Evolutionary conservation across 352 stramenopile genomes (phyloP).

Genomic region (Pythium myriotylum): DNA sequence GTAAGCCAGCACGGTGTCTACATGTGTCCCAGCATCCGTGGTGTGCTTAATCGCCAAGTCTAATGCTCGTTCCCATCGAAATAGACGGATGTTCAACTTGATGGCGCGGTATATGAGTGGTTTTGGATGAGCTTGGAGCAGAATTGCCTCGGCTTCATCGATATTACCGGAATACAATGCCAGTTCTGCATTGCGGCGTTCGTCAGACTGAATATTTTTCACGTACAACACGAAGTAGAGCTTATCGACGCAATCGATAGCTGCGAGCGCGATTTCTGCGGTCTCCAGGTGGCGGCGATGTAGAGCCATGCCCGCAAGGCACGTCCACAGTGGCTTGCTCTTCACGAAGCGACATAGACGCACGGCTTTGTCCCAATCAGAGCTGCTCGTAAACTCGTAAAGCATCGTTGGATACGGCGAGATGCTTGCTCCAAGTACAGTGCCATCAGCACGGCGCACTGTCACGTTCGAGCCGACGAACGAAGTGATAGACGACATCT

Average conservation of each 20-base stretch:
- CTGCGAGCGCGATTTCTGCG: conserved; percentile 91
- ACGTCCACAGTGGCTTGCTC: conserved; percentile 89
- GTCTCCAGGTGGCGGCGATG: conserved; percentile 88
- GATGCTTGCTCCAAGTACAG: conserved; percentile 77
- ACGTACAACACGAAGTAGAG: conserved; percentile 92
- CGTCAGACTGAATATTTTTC: conserved; percentile 81
- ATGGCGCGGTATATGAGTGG: conserved; percentile 92
- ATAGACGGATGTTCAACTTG: conserved; percentile 93
- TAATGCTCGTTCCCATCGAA: conserved; percentile 88
- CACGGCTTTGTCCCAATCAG: conserved; percentile 92
- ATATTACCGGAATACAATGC: conserved; percentile 82
- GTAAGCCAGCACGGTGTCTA: conserved; percentile 91
- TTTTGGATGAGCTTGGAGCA: conserved; percentile 88
- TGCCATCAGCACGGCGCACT: conserved; percentile 86
- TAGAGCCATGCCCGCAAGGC: conserved; percentile 89
- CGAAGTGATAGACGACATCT: conserved; percentile 83
- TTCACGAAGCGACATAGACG: conserved; percentile 92
- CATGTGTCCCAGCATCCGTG: conserved; percentile 77
- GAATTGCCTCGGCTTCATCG: conserved; percentile 92
- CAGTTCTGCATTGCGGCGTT: conserved; percentile 88
- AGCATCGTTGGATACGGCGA: conserved; percentile 84
- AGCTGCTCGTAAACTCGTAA: conserved; percentile 79
- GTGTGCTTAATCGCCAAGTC: conserved; percentile 91
- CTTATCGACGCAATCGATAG: conserved; percentile 92
- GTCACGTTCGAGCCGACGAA: conserved; percentile 88